Percentiles rank a stretch among this genome's conserved stretches.
phyloP scores from a whole-genome alignment of 1,284 basidiomycete species.

The Pyrrhoderma noxium region DNA sequence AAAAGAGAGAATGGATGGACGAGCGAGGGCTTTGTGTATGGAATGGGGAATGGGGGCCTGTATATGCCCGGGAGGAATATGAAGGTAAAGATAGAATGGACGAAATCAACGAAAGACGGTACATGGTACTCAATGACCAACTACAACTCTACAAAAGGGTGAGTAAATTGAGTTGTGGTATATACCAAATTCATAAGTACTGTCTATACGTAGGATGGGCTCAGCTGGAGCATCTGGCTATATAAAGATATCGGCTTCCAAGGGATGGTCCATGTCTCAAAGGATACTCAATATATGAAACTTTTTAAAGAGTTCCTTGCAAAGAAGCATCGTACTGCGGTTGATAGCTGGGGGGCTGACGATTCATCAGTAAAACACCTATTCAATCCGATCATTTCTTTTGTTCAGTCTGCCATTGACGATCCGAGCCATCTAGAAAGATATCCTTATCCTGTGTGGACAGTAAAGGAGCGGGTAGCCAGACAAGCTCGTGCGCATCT shows the following conservation, averaged over 20 bases:
- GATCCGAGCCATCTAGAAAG: conserved; percentile 33
- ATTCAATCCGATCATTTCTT: conserved; percentile 51
- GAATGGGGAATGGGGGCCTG: conserved; percentile 74
- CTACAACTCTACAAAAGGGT: conserved; percentile 65
- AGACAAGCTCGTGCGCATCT: conserved; percentile 31
- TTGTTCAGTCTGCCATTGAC: conserved; percentile 42
- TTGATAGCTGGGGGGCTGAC: conserved; percentile 62
- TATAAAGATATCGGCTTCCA: conserved; percentile 86
- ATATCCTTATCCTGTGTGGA: conserved; percentile 50
- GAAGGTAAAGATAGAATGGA: conserved; percentile 49
- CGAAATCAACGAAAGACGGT: conserved; percentile 59
- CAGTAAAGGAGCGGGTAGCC: conserved; percentile 24
- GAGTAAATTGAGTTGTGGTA: conserved; percentile 3
- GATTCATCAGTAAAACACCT: conserved; percentile 38
- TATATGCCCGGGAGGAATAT: conserved; percentile 51
- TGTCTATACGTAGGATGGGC: conserved; percentile 38
- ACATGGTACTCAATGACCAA: conserved; percentile 64
- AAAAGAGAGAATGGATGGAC: conserved; percentile 68
- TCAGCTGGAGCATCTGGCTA: conserved; percentile 80
- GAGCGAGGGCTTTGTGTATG: conserved; percentile 57
- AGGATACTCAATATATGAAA: conserved; percentile 62
- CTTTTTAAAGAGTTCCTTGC: conserved; percentile 55
- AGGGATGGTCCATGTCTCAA: conserved; percentile 69
- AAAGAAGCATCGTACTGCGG: conserved; percentile 55
- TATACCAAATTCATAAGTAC: neutral